phyloP scores from a whole-genome alignment of 257 asterid species.

The Thymus quinquecostatus region DNA sequence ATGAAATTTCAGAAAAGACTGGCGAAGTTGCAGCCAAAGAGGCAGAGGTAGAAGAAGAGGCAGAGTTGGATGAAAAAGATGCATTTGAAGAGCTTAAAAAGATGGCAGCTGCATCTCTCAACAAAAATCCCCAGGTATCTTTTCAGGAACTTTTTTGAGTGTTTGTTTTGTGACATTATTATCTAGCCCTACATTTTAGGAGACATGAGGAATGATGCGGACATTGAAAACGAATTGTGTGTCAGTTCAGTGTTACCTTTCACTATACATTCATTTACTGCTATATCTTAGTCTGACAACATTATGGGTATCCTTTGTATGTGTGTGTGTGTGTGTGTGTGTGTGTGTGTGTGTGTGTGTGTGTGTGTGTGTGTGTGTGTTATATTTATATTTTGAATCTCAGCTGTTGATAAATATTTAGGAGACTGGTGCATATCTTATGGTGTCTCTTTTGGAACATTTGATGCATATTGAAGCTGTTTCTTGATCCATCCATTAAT shows the following conservation, averaged over 20 bases:
- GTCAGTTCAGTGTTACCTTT: background rate
- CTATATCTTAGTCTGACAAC: background rate
- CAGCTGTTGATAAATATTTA: background rate
- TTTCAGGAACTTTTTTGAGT: background rate
- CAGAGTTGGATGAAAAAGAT: conserved; percentile 66
- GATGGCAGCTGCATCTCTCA: conserved; percentile 59
- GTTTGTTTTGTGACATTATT: background rate
- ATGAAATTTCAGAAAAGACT: conserved; percentile 48
- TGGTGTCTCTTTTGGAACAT: background rate
- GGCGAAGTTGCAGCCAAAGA: conserved; percentile 57
- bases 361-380: too few relatives aligned
- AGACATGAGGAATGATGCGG: background rate
- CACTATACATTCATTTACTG: background rate
- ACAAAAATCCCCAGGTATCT: conserved; percentile 52
- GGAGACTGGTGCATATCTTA: background rate
- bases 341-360: too few relatives aligned
- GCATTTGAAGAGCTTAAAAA: conserved; percentile 96
- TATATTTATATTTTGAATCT: too few relatives aligned
- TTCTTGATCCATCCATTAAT: background rate
- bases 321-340: too few relatives aligned
- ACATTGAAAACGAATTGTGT: background rate
- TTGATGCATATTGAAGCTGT: background rate
- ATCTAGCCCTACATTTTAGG: background rate
- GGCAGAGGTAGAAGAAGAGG: conserved; percentile 70
- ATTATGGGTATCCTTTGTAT: too few relatives aligned